These are phyloP conservation scores for Berberis thunbergii DNA, from an alignment of 164 flowering plant genomes.

Conservation along the genomic window DNA sequence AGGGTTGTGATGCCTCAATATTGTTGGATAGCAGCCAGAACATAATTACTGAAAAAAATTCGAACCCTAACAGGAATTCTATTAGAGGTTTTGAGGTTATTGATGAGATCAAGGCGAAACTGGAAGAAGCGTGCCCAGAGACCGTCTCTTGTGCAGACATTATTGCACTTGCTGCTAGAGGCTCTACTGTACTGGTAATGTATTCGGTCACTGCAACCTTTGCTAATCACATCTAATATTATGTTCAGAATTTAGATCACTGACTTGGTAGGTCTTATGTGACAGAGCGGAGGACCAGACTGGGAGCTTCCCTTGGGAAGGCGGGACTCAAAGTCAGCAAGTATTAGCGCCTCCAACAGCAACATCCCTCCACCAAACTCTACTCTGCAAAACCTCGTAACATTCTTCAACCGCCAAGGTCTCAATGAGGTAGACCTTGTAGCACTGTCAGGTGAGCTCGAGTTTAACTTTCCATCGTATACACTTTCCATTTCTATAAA, in stretches of 20 bases:
- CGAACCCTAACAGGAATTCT: constrained; percentile 32
- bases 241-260: not conserved
- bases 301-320: constrained; percentile 94
- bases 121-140: constrained; percentile 27
- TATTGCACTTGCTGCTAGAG: constrained; percentile 39
- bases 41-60: constrained; percentile 2
- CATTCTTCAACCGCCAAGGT: constrained; percentile 15
- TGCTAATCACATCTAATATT: not conserved
- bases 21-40: constrained; percentile 6
- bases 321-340: constrained; percentile 79
- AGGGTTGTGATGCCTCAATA: constrained; percentile 9
- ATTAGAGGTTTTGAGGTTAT: constrained; percentile 34
- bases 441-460: constrained; percentile 21
- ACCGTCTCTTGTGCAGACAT: constrained; percentile 53
- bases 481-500: too few relatives aligned
- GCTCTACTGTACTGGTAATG: constrained; percentile 28
- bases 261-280: constrained; percentile 10
- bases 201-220: not conserved
- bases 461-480: not conserved
- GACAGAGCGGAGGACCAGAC: constrained; percentile 75
- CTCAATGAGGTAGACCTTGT: constrained; percentile 16
- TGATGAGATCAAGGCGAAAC: constrained; percentile 28
- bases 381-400: constrained; percentile 13
- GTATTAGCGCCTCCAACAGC: constrained; percentile 49
- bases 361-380: constrained; percentile 30